Base-by-base conservation (phyloP, 225 moss, liverwort and hornwort species). In the Ulota crispa region DNA sequence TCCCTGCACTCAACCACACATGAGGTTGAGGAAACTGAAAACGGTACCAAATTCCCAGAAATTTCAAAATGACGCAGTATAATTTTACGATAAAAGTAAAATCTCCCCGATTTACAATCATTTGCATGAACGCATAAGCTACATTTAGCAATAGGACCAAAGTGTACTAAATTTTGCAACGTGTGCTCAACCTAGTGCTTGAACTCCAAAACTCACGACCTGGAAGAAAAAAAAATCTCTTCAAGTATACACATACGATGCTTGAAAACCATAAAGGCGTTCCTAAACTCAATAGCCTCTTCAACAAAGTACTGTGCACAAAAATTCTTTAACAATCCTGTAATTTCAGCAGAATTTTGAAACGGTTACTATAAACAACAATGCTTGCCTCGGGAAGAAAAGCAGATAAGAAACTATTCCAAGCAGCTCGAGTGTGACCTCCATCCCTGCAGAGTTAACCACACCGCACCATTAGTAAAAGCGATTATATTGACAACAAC, bases 331-430 rank as follows among this genome's bases (percentile, higher is more conserved):
- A 75, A 64, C 3, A 70, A 13, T 41, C 36, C n/a, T 18, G 20
- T 4, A 27, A 23, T 31, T 21, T 39, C 65, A 76, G 50, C 70
- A 73, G 18, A 63, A 67, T 60, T 53, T 54, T 19, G 34, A 81
- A 66, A 72, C 21, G 16, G 47, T 53, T 70, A 18, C 42, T 71
- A 15, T 1, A 27, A 53, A 68, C 32, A 74, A 36, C 8, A 4
- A 43, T 43, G 76, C 80, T 91, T 88, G 83, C 98, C 96, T 96
- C 98, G 4, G 98, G 98, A 72, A 99, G 87, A 53, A 99, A 99
- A 23, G 98, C 98, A 64, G 98, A 94, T 62, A 91, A 84, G 6
- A 99, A 72, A 80, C 78, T 94, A 80, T 92, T 93, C 95, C 92
- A 93, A 62, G 92, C 73, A 60, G 89, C 90, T 47, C 86, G 85